phyloP scores from a whole-genome alignment of 192 early-diverging fungal species.

The Coemansia sp. region DNA sequence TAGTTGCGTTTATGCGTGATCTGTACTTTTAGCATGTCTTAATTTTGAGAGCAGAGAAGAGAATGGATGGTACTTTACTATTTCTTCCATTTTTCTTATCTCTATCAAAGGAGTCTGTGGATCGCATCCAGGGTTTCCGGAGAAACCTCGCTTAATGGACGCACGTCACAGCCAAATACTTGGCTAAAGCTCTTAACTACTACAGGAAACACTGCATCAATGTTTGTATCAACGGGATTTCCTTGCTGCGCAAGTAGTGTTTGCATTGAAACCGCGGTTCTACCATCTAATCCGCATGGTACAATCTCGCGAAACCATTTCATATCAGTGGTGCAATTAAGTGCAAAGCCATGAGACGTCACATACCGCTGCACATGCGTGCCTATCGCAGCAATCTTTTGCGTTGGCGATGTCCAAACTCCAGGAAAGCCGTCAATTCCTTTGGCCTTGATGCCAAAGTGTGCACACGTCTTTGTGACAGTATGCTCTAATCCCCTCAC shows the following conservation, averaged over 20 bases:
- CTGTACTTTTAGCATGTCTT: not conserved
- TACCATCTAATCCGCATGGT: conserved; percentile 82
- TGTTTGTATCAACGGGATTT: conserved; percentile 5
- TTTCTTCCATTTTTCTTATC: conserved; percentile 1
- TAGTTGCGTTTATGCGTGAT: not conserved
- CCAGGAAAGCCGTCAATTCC: conserved; percentile 74
- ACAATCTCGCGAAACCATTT: conserved; percentile 87
- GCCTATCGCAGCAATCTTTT: conserved; percentile 94
- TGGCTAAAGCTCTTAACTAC: conserved; percentile 34
- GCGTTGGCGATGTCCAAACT: conserved; percentile 81
- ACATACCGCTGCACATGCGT: conserved; percentile 85
- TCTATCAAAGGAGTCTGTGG: conserved; percentile 16
- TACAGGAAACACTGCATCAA: conserved; percentile 18
- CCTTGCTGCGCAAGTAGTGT: conserved; percentile 6
- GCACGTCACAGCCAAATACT: conserved; percentile 29
- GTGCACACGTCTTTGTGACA: conserved; percentile 69
- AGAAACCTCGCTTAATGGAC: conserved; percentile 34
- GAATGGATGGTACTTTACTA: conserved; percentile 5
- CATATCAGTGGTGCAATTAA: conserved; percentile 92
- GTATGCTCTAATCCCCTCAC: conserved; percentile 76
- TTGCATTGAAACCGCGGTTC: conserved; percentile 72
- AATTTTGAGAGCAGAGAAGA: too few relatives aligned
- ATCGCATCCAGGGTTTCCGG: conserved; percentile 25
- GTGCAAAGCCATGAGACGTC: conserved; percentile 89
- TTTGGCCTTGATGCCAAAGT: conserved; percentile 64